Conservation (phyloP, 73 alveolate species). For the Blepharisma stoltei region DNA sequence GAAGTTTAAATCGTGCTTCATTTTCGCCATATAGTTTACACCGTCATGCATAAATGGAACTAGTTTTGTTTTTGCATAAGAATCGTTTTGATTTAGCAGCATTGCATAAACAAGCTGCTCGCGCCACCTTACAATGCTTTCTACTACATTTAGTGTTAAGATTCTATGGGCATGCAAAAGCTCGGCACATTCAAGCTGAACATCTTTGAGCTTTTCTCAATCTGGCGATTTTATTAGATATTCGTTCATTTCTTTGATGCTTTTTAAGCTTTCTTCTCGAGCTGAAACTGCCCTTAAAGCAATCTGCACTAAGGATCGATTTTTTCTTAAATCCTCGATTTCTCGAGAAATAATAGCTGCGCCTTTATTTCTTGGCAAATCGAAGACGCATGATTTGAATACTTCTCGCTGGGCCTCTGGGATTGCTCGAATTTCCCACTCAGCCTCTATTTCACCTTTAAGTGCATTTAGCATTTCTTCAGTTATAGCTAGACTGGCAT, state of each 20-base stretch:
- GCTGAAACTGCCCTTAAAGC: constrained; percentile 55
- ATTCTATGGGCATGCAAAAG: constrained; percentile 53
- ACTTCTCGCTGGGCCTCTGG: constrained; percentile 7
- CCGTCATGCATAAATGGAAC: constrained; percentile 53
- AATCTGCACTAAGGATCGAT: constrained; percentile 44
- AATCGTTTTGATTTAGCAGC: constrained; percentile 21
- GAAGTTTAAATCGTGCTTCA: constrained; percentile 50
- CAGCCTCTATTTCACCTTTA: constrained; percentile 20
- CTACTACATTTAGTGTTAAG: constrained; percentile 54
- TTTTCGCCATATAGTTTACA: constrained; percentile 55
- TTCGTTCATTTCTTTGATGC: constrained; percentile 45
- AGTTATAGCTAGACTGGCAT: neutral
- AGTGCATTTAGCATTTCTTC: neutral
- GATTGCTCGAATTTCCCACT: constrained; percentile 20
- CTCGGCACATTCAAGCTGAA: constrained; percentile 39
- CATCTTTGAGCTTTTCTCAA: neutral
- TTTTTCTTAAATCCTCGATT: constrained; percentile 43
- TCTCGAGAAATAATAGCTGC: constrained; percentile 55
- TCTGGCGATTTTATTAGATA: constrained; percentile 31
- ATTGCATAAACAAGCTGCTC: constrained; percentile 29
- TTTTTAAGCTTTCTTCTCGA: constrained; percentile 49
- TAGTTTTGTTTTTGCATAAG: constrained; percentile 29
- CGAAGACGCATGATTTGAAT: neutral
- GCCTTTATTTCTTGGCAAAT: constrained; percentile 28
- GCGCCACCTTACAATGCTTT: constrained; percentile 52